A percentile compares a stretch with the other conserved stretches of the same genome.
These are phyloP conservation scores for Mycena leptocephala DNA, from an alignment of 768 basidiomycete species.

Conservation along the genomic window DNA sequence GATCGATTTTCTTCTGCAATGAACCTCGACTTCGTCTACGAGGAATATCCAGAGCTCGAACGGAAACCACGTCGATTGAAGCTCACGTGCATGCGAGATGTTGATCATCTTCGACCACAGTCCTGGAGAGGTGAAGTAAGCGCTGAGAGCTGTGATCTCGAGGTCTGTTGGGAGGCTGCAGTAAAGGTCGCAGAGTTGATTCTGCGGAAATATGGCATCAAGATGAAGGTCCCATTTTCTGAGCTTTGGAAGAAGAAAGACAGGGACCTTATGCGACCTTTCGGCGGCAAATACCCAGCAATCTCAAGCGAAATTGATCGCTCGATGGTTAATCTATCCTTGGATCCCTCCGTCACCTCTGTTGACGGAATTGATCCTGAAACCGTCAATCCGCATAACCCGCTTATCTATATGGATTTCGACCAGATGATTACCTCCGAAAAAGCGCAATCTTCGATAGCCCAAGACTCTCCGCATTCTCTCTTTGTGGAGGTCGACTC, in stretches of 20 bases:
- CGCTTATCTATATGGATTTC: neutral
- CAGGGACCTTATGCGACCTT: constrained; percentile 44
- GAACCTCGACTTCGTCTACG: constrained; percentile 40
- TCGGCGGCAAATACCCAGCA: constrained; percentile 47
- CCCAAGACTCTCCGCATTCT: too few relatives aligned
- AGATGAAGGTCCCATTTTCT: neutral
- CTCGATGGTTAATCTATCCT: constrained; percentile 21
- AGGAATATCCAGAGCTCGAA: constrained; percentile 40
- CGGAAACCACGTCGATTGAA: constrained; percentile 37
- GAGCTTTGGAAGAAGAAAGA: neutral
- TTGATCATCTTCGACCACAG: constrained; percentile 45
- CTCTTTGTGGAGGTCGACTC: neutral
- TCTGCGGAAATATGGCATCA: neutral
- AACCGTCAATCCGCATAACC: neutral
- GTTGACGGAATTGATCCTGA: neutral
- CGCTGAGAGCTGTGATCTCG: constrained; percentile 35
- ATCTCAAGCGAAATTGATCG: constrained; percentile 44
- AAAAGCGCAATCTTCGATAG: too few relatives aligned
- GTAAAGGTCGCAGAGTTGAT: neutral
- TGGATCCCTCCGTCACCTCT: too few relatives aligned
- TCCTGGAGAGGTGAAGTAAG: constrained; percentile 39
- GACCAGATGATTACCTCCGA: neutral
- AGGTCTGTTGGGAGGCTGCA: constrained; percentile 37
- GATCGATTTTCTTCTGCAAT: constrained; percentile 43
- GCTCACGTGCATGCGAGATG: constrained; percentile 34